These are phyloP conservation scores for Debaryomyces tyrocola DNA, from an alignment of 805 yeast genomes.

Conservation along the genomic window DNA sequence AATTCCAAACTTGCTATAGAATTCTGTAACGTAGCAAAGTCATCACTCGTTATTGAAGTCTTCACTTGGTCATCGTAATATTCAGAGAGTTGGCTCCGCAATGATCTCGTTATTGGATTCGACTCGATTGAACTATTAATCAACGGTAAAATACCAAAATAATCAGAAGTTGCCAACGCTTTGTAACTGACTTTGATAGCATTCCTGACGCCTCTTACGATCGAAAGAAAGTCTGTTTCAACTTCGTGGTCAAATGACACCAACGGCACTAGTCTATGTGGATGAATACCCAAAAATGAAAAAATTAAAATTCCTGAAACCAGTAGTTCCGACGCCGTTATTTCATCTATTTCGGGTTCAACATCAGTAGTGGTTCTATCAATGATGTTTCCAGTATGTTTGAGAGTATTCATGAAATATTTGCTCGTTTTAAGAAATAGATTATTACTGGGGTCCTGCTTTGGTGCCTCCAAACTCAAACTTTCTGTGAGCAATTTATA, in stretches of 20 bases:
- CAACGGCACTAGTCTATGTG: slow-evolving; percentile 28
- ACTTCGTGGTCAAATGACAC: slow-evolving; percentile 18
- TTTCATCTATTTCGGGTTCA: background rate
- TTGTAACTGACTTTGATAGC: slow-evolving; percentile 6
- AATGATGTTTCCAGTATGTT: slow-evolving; percentile 7
- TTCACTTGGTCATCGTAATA: slow-evolving; percentile 2
- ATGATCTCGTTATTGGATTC: background rate
- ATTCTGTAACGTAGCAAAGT: slow-evolving; percentile 1
- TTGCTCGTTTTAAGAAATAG: slow-evolving; percentile 16
- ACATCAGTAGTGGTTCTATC: background rate
- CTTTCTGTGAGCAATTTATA: background rate
- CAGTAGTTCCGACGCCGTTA: slow-evolving; percentile 16
- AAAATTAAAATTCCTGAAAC: slow-evolving; percentile 22
- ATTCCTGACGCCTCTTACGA: slow-evolving; percentile 15
- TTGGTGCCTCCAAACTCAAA: background rate
- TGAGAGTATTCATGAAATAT: slow-evolving; percentile 19
- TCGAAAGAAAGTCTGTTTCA: slow-evolving; percentile 20
- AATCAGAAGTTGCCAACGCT: background rate
- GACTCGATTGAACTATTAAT: background rate
- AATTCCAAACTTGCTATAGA: slow-evolving; percentile 13
- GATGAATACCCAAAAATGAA: slow-evolving; percentile 32
- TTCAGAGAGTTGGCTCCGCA: slow-evolving; percentile 3
- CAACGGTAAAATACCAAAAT: background rate
- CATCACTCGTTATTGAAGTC: slow-evolving; percentile 1
- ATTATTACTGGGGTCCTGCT: slow-evolving; percentile 5